These are phyloP conservation scores for Camellia sinensis DNA, from an alignment of 148 eudicot genomes.

Conservation along the genomic window DNA sequence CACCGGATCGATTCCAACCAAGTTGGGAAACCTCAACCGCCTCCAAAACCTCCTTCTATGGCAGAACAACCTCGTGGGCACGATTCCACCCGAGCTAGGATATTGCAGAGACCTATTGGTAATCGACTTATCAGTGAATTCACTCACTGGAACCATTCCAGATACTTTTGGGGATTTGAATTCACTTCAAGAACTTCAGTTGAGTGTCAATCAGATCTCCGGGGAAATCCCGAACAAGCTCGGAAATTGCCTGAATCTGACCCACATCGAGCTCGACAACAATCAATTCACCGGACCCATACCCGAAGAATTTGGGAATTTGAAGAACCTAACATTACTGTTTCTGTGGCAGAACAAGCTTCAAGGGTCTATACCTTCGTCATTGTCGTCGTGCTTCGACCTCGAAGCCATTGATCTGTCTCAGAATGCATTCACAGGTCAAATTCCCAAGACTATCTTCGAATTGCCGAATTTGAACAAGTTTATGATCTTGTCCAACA, in stretches of 20 bases:
- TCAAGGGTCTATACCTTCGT: constrained; percentile 54
- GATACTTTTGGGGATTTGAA: constrained; percentile 45
- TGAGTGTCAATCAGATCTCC: constrained; percentile 61
- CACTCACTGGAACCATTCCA: constrained; percentile 58
- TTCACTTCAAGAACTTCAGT: constrained; percentile 49
- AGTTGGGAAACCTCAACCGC: constrained; percentile 44
- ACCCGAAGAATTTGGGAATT: constrained; percentile 53
- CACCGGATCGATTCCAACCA: constrained; percentile 54
- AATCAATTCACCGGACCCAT: constrained; percentile 57
- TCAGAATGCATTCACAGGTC: constrained; percentile 51
- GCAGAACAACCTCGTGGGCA: constrained; percentile 67
- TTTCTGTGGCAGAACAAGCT: constrained; percentile 68
- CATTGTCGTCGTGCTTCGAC: constrained; percentile 41
- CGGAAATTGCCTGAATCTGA: constrained; percentile 48
- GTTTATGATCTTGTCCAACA: constrained; percentile 53
- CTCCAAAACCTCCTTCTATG: constrained; percentile 58
- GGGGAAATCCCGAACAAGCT: constrained; percentile 52
- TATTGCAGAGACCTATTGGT: constrained; percentile 33
- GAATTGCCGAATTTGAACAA: constrained; percentile 54
- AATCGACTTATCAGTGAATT: constrained; percentile 59
- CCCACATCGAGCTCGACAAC: constrained; percentile 68
- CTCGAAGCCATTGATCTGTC: constrained; percentile 68
- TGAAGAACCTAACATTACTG: constrained; percentile 49
- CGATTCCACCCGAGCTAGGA: constrained; percentile 58
- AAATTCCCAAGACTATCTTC: constrained; percentile 55